A percentile compares a stretch with the other conserved stretches of the same genome.
phyloP scores from a whole-genome alignment of 1,284 basidiomycete species.

The Schizophyllum amplum region DNA sequence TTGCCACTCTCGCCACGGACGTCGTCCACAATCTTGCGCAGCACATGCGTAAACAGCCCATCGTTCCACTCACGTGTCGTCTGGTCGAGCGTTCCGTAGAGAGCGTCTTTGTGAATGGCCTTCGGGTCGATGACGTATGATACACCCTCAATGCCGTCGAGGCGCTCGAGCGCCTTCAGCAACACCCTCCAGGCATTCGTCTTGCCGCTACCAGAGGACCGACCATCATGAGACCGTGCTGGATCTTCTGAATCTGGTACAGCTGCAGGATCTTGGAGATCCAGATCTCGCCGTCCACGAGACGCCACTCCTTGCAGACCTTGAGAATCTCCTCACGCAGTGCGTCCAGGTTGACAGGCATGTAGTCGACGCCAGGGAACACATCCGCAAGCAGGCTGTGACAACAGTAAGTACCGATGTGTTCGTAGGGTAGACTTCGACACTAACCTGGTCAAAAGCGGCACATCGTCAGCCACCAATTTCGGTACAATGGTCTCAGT shows the following conservation, averaged over 20 bases:
- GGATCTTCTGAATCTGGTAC: conserved; percentile 99
- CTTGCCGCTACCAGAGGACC: conserved; percentile 96
- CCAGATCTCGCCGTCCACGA: conserved; percentile 87
- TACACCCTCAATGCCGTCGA: conserved; percentile 90
- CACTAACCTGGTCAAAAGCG: conserved; percentile 79
- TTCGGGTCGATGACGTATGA: conserved; percentile 99
- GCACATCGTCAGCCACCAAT: conserved; percentile 95
- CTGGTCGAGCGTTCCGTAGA: conserved; percentile 95
- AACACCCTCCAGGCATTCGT: conserved; percentile 97
- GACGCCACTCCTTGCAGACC: conserved; percentile 81
- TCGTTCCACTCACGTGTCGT: conserved; percentile 99
- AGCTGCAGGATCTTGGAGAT: conserved; percentile 94
- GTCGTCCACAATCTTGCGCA: conserved; percentile 97
- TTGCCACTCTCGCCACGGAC: conserved; percentile 96
- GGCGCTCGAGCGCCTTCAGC: conserved; percentile 81
- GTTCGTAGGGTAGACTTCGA: conserved; percentile 1
- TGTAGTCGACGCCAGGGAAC: conserved; percentile 92
- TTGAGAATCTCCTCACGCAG: conserved; percentile 80
- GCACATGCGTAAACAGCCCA: conserved; percentile 95
- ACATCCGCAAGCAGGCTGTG: conserved; percentile 88
- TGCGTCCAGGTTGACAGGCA: conserved; percentile 82
- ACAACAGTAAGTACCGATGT: not conserved
- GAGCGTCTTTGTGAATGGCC: conserved; percentile 96
- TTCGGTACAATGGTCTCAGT: conserved; percentile 99
- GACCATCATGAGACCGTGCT: conserved; percentile 99